Evolutionary conservation across 2,329 filamentous ascomycete genomes (phyloP).

Genomic region (Neonectria ditissima): DNA sequence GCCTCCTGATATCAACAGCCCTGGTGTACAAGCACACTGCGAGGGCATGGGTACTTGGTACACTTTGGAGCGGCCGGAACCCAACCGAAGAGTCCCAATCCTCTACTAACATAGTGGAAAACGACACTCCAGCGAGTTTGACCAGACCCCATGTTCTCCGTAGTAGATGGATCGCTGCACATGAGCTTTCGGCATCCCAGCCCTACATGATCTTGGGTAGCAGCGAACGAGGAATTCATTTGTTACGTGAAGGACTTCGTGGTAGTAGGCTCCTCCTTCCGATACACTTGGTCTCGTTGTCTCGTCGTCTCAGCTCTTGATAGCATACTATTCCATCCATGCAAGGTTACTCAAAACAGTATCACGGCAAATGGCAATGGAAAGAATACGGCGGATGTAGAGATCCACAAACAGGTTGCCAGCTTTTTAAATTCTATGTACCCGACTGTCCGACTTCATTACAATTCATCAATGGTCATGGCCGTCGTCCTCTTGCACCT

Average conservation of each 20-base stretch:
- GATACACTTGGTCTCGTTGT: not conserved
- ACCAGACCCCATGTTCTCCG: not conserved
- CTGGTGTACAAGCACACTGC: not conserved
- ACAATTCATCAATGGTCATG: conserved; percentile 76
- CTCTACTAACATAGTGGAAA: no score
- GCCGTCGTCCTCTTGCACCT: conserved; percentile 78
- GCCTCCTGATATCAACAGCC: not conserved
- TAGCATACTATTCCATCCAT: not conserved
- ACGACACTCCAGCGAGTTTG: no score
- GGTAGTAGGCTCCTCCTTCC: not conserved
- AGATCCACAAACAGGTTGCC: conserved; percentile 34
- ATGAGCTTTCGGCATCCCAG: not conserved
- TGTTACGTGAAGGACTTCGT: not conserved
- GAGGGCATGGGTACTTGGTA: not conserved
- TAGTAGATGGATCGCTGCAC: not conserved
- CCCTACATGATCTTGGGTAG: not conserved
- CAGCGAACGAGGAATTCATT: not conserved
- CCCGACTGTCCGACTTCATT: conserved; percentile 42
- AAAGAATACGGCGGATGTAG: conserved; percentile 14
- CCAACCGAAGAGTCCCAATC: no score
- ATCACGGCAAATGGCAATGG: not conserved
- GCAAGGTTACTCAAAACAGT: not conserved
- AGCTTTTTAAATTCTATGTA: conserved; percentile 45
- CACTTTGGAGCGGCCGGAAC: no score
- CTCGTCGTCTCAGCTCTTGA: not conserved